Evolutionary conservation across 805 yeast genomes (phyloP).

Genomic region (Tetrapisispora fleetii): DNA sequence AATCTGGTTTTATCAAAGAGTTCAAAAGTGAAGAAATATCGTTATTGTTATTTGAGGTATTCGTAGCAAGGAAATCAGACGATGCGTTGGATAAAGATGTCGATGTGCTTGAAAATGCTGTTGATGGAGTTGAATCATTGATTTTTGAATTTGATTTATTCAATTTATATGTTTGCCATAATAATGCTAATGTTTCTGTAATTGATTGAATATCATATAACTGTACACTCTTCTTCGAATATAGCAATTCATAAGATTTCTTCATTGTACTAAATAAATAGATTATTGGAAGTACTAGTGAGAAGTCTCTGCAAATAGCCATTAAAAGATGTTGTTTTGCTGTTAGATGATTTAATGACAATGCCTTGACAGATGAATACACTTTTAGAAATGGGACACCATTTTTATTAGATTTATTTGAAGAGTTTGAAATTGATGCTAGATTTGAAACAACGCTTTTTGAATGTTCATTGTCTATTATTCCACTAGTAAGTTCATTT

Average conservation of each 20-base stretch:
- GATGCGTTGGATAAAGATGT: slow-evolving; percentile 6
- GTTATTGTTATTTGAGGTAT: neutral
- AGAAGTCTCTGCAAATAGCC: slow-evolving; percentile 70
- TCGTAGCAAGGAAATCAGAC: neutral
- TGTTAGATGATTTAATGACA: slow-evolving; percentile 62
- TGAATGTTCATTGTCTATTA: neutral
- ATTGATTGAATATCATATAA: slow-evolving; percentile 20
- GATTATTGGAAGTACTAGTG: slow-evolving; percentile 55
- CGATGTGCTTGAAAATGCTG: slow-evolving; percentile 8
- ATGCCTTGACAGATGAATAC: slow-evolving; percentile 36
- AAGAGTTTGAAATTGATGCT: neutral
- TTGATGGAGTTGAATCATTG: neutral
- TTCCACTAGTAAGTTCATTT: neutral
- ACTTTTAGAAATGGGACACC: slow-evolving; percentile 8
- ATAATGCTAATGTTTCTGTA: slow-evolving; percentile 13
- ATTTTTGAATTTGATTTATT: slow-evolving; percentile 17
- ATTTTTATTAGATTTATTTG: neutral
- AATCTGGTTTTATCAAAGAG: slow-evolving; percentile 45
- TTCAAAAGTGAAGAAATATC: neutral
- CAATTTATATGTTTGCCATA: slow-evolving; percentile 16
- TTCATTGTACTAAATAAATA: slow-evolving; percentile 40
- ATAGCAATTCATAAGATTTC: slow-evolving; percentile 18
- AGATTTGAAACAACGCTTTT: neutral
- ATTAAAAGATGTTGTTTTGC: slow-evolving; percentile 68
- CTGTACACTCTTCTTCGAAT: slow-evolving; percentile 9